Percentiles rank a stretch among this genome's conserved stretches.
Evolutionary conservation across 257 asterid genomes (phyloP).

Genomic region (Ehretia macrophylla): DNA sequence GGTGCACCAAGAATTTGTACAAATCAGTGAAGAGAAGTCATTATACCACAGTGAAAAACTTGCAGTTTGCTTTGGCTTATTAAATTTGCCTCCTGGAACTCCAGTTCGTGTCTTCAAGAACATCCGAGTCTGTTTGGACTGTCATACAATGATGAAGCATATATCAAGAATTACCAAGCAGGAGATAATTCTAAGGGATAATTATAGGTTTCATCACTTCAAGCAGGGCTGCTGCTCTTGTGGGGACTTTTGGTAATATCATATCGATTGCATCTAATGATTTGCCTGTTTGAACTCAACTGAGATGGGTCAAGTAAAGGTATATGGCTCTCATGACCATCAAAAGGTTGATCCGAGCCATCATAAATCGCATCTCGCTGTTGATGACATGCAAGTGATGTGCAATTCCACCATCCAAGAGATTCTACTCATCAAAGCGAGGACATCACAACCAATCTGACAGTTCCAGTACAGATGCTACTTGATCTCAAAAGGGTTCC

Average conservation of each 20-base stretch:
- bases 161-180: constrained; percentile 10
- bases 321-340: background rate
- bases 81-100: constrained; percentile 14
- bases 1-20: background rate
- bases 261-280: background rate
- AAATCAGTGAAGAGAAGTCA: background rate
- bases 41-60: constrained; percentile 24
- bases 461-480: too few species aligned
- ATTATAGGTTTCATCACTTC: constrained; percentile 28
- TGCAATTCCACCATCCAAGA: too few species aligned
- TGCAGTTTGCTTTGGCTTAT: constrained; percentile 23
- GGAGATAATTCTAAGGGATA: constrained; percentile 19
- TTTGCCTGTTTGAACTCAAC: too few species aligned
- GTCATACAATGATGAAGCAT: constrained; percentile 19
- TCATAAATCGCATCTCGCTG: too few species aligned
- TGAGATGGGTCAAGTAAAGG: background rate
- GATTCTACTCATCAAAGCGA: too few species aligned
- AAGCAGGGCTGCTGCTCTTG: constrained; percentile 24
- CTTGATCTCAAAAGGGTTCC: too few species aligned
- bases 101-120: constrained; percentile 23
- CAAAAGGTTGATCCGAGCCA: too few species aligned
- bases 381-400: too few species aligned
- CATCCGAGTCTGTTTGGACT: constrained; percentile 20
- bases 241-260: constrained; percentile 23
- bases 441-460: too few species aligned